phyloP scores from a whole-genome alignment of 306 rosid species.

The Glycine soja region DNA sequence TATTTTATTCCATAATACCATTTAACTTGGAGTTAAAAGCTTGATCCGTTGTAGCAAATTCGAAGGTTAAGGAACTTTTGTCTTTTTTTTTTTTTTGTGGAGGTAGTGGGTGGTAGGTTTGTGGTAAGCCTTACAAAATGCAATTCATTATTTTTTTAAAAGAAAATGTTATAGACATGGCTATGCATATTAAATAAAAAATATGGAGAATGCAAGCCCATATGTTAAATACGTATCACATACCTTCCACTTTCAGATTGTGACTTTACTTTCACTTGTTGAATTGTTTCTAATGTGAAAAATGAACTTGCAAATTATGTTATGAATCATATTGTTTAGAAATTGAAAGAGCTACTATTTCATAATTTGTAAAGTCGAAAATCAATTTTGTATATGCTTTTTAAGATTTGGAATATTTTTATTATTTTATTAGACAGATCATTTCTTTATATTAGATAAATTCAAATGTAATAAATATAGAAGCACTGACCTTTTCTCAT shows the following conservation, averaged over 20 bases:
- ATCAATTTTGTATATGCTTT: neutral
- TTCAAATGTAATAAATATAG: neutral
- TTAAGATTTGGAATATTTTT: neutral
- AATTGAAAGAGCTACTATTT: neutral
- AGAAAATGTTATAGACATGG: neutral
- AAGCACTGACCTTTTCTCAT: neutral
- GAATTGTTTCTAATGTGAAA: neutral
- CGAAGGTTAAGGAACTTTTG: neutral
- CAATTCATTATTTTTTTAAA: neutral
- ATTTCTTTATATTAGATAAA: neutral
- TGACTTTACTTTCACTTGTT: neutral
- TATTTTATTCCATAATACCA: slow-evolving; percentile 5
- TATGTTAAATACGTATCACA: neutral
- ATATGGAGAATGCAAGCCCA: neutral
- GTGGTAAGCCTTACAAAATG: neutral
- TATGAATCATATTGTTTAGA: neutral
- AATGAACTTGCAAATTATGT: too few relatives aligned
- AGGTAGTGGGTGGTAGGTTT: neutral
- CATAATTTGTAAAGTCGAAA: neutral
- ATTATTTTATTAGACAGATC: neutral
- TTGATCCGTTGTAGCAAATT: neutral
- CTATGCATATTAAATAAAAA: neutral
- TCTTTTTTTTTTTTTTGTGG: neutral
- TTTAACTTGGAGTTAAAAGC: neutral
- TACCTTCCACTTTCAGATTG: neutral